Evolutionary conservation across 2,329 filamentous ascomycete genomes (phyloP).

Genomic region (Microdochium bolleyi): DNA sequence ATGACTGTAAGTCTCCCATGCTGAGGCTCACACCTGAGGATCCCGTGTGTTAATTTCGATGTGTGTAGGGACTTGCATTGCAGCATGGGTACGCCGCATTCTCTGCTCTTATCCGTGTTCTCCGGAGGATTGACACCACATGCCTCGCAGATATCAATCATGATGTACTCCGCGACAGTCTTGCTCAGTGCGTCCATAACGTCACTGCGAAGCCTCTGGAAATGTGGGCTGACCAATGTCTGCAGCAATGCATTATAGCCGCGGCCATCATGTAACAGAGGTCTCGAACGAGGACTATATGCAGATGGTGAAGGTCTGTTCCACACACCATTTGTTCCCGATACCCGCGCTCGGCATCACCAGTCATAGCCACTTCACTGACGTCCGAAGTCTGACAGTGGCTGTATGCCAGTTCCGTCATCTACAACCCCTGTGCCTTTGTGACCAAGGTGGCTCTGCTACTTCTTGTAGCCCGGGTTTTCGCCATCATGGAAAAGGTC

Average conservation of each 20-base stretch:
- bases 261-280: constrained; percentile 14
- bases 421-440: constrained; percentile 19
- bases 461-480: constrained; percentile 22
- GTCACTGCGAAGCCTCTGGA: background rate
- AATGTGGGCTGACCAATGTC: constrained; percentile 5
- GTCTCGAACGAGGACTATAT: constrained; percentile 7
- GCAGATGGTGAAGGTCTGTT: constrained; percentile 8
- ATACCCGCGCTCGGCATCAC: too few relatives aligned
- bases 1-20: too few relatives aligned
- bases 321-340: background rate
- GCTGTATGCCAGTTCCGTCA: constrained; percentile 18
- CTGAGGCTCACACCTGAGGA: too few relatives aligned
- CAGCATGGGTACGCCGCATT: constrained; percentile 6
- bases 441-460: constrained; percentile 22
- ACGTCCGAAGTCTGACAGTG: constrained; percentile 9
- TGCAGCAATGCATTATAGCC: constrained; percentile 12
- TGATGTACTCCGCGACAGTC: constrained; percentile 1
- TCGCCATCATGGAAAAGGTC: constrained; percentile 13
- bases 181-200: constrained; percentile 2
- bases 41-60: too few relatives aligned
- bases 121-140: background rate
- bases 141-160: background rate
- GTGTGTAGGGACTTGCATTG: constrained; percentile 7
- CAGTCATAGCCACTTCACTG: too few relatives aligned
- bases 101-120: background rate